Conservation (phyloP, 352 stramenopile species). For the Globisporangium parvum region DNA sequence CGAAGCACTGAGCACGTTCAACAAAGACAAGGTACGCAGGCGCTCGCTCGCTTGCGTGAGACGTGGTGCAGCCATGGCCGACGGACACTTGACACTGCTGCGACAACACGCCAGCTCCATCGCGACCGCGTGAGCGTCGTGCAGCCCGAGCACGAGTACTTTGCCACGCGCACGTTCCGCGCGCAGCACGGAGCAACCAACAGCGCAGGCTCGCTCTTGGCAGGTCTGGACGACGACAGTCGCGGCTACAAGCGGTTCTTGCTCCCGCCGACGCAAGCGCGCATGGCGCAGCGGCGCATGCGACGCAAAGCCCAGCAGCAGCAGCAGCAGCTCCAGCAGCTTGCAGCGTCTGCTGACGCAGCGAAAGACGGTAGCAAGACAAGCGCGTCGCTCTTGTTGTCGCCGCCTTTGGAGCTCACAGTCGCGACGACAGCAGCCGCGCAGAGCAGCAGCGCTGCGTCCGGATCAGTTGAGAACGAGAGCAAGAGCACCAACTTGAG, state of each 20-base stretch:
- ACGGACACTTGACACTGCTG: background rate
- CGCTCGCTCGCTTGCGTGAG: background rate
- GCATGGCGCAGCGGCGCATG: conserved; percentile 23
- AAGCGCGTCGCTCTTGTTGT: background rate
- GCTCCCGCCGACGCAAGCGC: conserved; percentile 23
- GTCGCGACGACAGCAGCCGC: background rate
- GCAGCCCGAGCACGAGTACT: conserved; percentile 54
- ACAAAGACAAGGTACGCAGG: conserved; percentile 63
- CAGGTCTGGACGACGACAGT: conserved; percentile 31
- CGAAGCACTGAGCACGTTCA: conserved; percentile 77
- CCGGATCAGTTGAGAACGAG: conserved; percentile 28
- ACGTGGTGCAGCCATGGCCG: background rate
- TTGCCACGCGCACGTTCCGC: conserved; percentile 25
- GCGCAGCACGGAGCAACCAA: conserved; percentile 11
- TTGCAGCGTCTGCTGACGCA: conserved; percentile 1
- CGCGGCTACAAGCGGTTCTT: conserved; percentile 38
- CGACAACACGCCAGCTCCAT: conserved; percentile 32
- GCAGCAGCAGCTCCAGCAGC: conserved; percentile 19
- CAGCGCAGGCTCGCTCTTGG: conserved; percentile 6
- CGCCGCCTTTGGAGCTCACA: conserved; percentile 13
- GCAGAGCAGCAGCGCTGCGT: background rate
- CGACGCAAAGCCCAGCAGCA: conserved; percentile 27
- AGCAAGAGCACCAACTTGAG: conserved; percentile 34
- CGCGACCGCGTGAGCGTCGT: conserved; percentile 56
- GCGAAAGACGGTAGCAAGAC: conserved; percentile 18